These are phyloP conservation scores for Xylaria sp. DNA, from an alignment of 2,329 filamentous ascomycete genomes.

Conservation along the genomic window DNA sequence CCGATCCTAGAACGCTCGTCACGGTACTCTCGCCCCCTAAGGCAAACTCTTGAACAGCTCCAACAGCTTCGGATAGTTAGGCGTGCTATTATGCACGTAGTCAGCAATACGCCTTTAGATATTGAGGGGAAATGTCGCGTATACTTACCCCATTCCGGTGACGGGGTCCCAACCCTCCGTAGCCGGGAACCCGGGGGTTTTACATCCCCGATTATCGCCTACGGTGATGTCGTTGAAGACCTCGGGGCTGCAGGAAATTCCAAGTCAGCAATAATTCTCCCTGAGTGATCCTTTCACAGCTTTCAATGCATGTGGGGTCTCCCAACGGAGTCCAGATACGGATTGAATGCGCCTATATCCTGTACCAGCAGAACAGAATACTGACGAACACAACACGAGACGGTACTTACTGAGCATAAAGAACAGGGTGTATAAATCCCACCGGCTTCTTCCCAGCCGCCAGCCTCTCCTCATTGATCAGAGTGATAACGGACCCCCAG, in stretches of 20 bases:
- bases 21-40: conserved; percentile 23
- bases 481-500: conserved; percentile 59
- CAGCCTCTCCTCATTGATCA: conserved; percentile 63
- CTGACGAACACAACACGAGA: background rate
- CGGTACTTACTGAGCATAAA: conserved; percentile 55
- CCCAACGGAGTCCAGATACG: background rate
- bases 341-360: background rate
- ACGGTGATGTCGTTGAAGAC: conserved; percentile 55
- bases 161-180: conserved; percentile 57
- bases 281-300: background rate
- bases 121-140: background rate
- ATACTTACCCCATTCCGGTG: conserved; percentile 50
- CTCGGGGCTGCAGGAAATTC: conserved; percentile 41
- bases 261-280: background rate
- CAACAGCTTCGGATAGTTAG: conserved; percentile 51
- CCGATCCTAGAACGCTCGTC: background rate
- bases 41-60: conserved; percentile 50
- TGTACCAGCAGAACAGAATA: background rate
- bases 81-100: conserved; percentile 43
- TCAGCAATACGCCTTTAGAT: conserved; percentile 24
- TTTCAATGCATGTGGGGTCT: too few relatives aligned
- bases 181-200: conserved; percentile 56
- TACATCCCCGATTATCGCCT: conserved; percentile 54
- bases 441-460: conserved; percentile 58
- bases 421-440: conserved; percentile 63